Evolutionary conservation across 495 filamentous ascomycete genomes (phyloP), one percentile per base, ranked within the genome.

Genomic region (Beverwykella pulmonaria): DNA sequence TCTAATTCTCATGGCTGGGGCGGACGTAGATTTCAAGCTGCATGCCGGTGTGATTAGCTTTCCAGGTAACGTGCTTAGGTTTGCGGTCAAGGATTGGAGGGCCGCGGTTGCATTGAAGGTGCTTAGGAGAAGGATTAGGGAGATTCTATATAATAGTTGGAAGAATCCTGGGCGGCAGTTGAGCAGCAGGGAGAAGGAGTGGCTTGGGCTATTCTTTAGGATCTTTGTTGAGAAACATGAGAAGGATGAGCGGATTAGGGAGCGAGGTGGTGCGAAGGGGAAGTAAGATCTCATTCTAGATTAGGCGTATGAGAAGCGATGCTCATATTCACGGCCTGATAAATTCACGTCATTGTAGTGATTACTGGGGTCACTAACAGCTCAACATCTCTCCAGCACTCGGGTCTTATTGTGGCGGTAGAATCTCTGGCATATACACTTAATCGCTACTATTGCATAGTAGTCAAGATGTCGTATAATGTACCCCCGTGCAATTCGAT

Each of bases 81-180:
- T 97, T 74, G 81, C 88, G 25, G 81, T 93, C 1, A 82, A 86
- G n/a, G 89, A 94, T 71, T 97, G 92, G 92, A 96, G 92, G 79
- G 87, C 86, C 0, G 89, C 94, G 82, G 82, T 97, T 9, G 92
- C 87, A 0, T 77, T 97, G 69, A 97, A 96, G 74, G 82, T 84
- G 6, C 78, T 98, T 47, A 85, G 91, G 20, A 59, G 60, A 41
- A 58, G 74, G 30, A 59, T 76, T 19, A 70, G 65, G 61, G 59
- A 69, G 41, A 73, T 73, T 23, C 61, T 74, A 26, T 50, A 68
- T 0, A 48, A 55, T 10, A 58, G 57, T 8, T 64, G 62, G 66
- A 73, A 69, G 57, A 63, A 54, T 22, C 71, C 71, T 1, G 65
- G 68, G 9, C 53, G 59, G 32, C 27, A 19, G 48, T 50, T 71